These are phyloP conservation scores for Aspergillus sclerotioniger DNA, from an alignment of 495 filamentous ascomycete species.

Conservation along the genomic window DNA sequence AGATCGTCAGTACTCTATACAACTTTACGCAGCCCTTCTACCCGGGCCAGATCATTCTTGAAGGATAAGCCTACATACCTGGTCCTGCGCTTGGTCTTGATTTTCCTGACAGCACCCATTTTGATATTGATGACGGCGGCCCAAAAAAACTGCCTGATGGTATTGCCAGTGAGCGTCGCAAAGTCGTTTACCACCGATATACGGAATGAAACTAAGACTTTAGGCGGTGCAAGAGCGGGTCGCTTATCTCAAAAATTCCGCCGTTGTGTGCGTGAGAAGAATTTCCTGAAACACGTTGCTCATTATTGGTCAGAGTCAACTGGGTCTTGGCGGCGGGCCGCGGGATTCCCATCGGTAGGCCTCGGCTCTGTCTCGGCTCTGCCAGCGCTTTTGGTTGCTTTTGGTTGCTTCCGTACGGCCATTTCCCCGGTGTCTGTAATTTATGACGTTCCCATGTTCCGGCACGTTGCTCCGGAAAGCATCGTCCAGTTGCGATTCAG, in stretches of 20 bases:
- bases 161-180: slow-evolving; percentile 25
- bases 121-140: slow-evolving; percentile 25
- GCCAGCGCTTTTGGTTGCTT: slow-evolving; percentile 22
- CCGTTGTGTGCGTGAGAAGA: slow-evolving; percentile 28
- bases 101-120: slow-evolving; percentile 56
- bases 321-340: slow-evolving; percentile 46
- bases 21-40: not conserved
- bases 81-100: slow-evolving; percentile 59
- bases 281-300: slow-evolving; percentile 28
- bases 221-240: slow-evolving; percentile 33
- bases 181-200: slow-evolving; percentile 40
- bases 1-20: not conserved
- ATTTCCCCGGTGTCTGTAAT: slow-evolving; percentile 28
- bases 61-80: slow-evolving; percentile 39
- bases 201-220: slow-evolving; percentile 34
- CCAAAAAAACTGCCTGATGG: slow-evolving; percentile 15
- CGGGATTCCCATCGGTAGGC: slow-evolving; percentile 58
- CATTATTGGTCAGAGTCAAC: slow-evolving; percentile 32
- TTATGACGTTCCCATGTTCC: slow-evolving; percentile 44
- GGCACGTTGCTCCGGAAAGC: slow-evolving; percentile 26
- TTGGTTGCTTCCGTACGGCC: slow-evolving; percentile 19
- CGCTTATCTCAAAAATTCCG: slow-evolving; percentile 30
- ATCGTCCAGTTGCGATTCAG: slow-evolving; percentile 20
- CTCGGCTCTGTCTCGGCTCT: slow-evolving; percentile 48
- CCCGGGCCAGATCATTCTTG: too few relatives aligned